A percentile compares a stretch with the other conserved stretches of the same genome.
Evolutionary conservation across 2,329 filamentous ascomycete species (phyloP).

Genomic region (Paracorniculantispora psalliotae): DNA sequence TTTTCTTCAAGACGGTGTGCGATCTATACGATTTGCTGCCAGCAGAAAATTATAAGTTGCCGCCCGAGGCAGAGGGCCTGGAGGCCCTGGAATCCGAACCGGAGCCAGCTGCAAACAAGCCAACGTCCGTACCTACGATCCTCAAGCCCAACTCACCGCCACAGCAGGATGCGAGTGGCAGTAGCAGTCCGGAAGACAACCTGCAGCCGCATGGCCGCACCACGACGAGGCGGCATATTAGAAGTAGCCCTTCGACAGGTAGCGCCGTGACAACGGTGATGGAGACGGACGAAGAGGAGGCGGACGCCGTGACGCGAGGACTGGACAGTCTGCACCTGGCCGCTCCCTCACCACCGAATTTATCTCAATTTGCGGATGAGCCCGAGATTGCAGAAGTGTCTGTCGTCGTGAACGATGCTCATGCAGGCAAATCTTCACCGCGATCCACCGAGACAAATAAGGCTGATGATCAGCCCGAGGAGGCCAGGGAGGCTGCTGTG

Average conservation of each 20-base stretch:
- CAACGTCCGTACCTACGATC: constrained; percentile 24
- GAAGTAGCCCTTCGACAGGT: constrained; percentile 74
- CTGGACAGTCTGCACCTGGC: constrained; percentile 45
- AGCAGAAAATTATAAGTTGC: constrained; percentile 92
- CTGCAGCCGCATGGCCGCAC: constrained; percentile 51
- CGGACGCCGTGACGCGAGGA: constrained; percentile 40
- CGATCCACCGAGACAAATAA: neutral
- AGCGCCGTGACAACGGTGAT: constrained; percentile 76
- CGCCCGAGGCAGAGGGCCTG: constrained; percentile 83
- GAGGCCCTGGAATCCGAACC: constrained; percentile 45
- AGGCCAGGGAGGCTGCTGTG: neutral
- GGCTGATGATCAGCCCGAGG: neutral
- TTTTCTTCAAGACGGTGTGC: constrained; percentile 96
- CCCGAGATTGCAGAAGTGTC: constrained; percentile 36
- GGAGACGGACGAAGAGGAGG: constrained; percentile 74
- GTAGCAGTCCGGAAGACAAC: constrained; percentile 41
- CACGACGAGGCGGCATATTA: constrained; percentile 75
- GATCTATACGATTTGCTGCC: constrained; percentile 86
- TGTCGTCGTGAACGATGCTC: constrained; percentile 31
- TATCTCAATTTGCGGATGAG: constrained; percentile 29
- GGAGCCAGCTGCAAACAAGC: constrained; percentile 34
- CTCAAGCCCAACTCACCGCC: constrained; percentile 30
- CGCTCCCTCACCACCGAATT: constrained; percentile 21
- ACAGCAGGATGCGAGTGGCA: constrained; percentile 19
- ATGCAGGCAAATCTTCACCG: neutral